These are phyloP conservation scores for Vaccinium darrowii DNA, from an alignment of 148 eudicot species.

Conservation along the genomic window DNA sequence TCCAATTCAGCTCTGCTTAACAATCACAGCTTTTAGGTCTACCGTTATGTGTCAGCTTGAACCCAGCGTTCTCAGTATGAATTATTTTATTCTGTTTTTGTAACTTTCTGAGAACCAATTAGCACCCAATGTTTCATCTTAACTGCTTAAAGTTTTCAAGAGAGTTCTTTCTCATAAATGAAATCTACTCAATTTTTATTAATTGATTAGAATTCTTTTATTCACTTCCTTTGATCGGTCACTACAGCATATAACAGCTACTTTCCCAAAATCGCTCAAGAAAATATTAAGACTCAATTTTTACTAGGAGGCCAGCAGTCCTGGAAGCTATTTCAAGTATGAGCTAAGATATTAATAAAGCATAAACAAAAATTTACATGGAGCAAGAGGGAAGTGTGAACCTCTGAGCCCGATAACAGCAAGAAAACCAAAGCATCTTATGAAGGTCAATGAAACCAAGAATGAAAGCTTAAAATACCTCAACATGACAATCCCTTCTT, in stretches of 20 bases:
- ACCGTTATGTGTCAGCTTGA: background rate
- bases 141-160: background rate
- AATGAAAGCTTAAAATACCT: slow-evolving; percentile 40
- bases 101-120: background rate
- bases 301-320: background rate
- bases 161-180: background rate
- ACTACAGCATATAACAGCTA: background rate
- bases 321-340: background rate
- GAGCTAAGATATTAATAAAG: background rate
- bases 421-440: background rate
- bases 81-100: background rate
- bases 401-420: background rate
- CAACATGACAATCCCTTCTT: slow-evolving; percentile 31
- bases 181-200: background rate
- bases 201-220: background rate
- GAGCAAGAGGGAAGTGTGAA: background rate
- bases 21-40: background rate
- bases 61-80: background rate
- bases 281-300: background rate
- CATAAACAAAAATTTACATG: background rate
- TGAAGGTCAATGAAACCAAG: background rate
- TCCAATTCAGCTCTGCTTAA: background rate
- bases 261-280: background rate
- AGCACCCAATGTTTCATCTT: background rate
- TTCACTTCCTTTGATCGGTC: background rate